phyloP scores from a whole-genome alignment of 805 yeast species.

The Huiozyma sinensis region DNA sequence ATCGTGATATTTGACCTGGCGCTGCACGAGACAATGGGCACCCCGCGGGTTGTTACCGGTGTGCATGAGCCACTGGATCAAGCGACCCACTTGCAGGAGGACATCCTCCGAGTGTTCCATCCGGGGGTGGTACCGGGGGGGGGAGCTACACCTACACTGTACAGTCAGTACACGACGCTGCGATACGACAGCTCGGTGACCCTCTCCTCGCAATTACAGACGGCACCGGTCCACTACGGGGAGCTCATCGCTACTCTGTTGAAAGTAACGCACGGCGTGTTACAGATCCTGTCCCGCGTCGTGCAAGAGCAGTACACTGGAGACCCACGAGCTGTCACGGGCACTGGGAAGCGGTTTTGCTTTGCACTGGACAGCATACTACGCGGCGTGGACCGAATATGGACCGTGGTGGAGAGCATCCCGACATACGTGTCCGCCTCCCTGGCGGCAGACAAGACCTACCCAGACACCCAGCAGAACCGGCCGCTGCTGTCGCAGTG shows the following conservation, averaged over 20 bases:
- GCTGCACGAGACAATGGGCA: no score
- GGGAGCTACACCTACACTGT: no score
- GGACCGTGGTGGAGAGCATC: background rate
- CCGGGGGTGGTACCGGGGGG: background rate
- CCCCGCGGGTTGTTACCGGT: no score
- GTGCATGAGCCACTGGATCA: background rate
- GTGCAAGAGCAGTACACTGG: background rate
- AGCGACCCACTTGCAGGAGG: background rate
- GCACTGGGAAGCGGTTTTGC: background rate
- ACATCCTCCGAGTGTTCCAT: background rate
- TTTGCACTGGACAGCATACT: background rate
- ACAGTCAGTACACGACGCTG: background rate
- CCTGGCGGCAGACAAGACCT: conserved; percentile 3
- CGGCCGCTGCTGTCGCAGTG: conserved; percentile 24
- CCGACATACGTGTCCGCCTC: background rate
- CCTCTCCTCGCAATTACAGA: no score
- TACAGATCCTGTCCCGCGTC: no score
- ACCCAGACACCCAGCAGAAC: conserved; percentile 17
- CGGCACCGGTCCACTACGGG: no score
- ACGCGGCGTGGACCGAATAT: background rate
- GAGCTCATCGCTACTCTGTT: no score
- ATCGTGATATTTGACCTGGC: no score
- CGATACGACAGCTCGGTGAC: background rate
- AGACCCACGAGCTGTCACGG: background rate
- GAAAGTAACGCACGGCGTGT: no score